These are phyloP conservation scores for Ceratobasidium sp. DNA, from an alignment of 1,284 basidiomycete species.

Conservation along the genomic window DNA sequence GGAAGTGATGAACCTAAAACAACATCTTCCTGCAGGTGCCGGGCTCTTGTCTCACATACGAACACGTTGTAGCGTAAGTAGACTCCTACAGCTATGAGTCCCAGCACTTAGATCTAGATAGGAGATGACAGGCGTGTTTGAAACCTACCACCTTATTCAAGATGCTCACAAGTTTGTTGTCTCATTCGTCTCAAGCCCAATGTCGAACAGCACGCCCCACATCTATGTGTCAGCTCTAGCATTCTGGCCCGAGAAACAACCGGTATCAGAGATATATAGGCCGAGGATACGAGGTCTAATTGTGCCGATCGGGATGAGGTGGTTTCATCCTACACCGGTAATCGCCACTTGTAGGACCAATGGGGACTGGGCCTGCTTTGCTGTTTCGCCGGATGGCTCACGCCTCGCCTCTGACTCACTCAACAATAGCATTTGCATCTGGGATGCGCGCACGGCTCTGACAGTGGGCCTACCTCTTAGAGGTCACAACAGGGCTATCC, in stretches of 20 bases:
- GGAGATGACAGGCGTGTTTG: background rate
- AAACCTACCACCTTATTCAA: background rate
- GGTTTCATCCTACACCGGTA: no score
- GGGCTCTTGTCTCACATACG: background rate
- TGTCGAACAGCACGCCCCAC: background rate
- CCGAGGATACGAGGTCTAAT: no score
- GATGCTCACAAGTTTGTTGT: background rate
- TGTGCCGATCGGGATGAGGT: no score
- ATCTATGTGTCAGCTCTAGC: background rate
- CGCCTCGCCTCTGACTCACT: background rate
- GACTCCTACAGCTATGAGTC: background rate
- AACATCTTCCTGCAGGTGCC: background rate
- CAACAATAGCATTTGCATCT: background rate
- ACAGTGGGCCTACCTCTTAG: background rate
- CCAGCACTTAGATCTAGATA: background rate
- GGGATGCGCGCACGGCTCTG: background rate
- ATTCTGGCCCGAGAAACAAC: background rate
- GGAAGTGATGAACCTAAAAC: background rate
- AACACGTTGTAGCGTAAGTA: background rate
- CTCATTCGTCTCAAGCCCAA: background rate
- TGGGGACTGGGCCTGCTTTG: background rate
- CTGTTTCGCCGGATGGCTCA: background rate
- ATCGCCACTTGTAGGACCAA: no score
- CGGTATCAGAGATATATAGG: background rate
- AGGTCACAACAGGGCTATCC: constrained; percentile 5